Evolutionary conservation across 768 basidiomycete genomes (phyloP), one percentile per base, ranked within the genome.

Genomic region (Hypholoma sublateritium): DNA sequence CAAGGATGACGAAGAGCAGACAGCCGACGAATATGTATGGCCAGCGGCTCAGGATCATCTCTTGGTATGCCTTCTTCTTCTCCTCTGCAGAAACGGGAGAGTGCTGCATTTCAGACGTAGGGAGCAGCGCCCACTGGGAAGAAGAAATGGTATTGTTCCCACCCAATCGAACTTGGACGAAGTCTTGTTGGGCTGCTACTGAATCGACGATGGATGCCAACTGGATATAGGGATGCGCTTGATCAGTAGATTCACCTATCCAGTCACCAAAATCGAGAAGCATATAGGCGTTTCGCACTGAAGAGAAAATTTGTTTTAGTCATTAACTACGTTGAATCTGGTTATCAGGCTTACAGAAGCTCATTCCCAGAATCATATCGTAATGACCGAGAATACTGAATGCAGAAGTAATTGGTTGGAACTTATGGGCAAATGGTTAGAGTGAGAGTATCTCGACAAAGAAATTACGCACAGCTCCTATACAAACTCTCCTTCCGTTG

Each of bases 331-430:
- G 36, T 32, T 16, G 16, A 2, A 17, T 28, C 49, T 8, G 25
- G 28, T 34, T 36, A 42, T 36, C 7, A 37, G 4, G 70, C 88
- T 62, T 70, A 91, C 89, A 55, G 74, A 92, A 90, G 53, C 80
- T 80, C 88, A 91, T 90, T 60, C 90, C 90, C 48, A 91, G 78
- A 63, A 92, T 89, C 78, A 91, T 85, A 62, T 93, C 90, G 60
- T 89, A 93, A 66, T 87, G 79, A 60, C 89, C 87, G 24, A 89
- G 79, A 41, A 90, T 60, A 74, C 87, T 86, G 72, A 91, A 90
- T 4, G 89, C 88, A 3, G 85, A 82, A 13, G 89, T 89, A 60
- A 91, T 89, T 2, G 90, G 91, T 77, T 93, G 91, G 78, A 90
- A 93, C 83, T 90, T 61, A 56, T 22, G 21, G n/a, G 69, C 46